These are phyloP conservation scores for Aphanomyces euteiches DNA, from an alignment of 352 stramenopile genomes.

Conservation along the genomic window DNA sequence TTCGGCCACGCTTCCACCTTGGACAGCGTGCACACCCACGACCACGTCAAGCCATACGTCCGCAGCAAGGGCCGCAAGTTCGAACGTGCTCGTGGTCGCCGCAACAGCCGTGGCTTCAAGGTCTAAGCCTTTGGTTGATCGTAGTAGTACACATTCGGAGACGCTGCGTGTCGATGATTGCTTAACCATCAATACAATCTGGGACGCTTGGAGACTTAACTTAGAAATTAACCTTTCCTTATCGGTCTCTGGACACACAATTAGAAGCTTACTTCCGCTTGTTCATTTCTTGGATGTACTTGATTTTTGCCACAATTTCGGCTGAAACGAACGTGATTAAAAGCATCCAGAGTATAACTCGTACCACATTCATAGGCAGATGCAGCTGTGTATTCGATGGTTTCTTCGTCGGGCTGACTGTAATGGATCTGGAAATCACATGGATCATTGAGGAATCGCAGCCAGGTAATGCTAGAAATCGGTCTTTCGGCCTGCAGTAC, in stretches of 20 bases:
- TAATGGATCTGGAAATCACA: conserved; percentile 88
- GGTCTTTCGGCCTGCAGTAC: conserved; percentile 63
- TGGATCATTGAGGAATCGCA: conserved; percentile 80
- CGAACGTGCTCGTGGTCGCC: conserved; percentile 98
- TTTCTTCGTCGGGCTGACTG: conserved; percentile 83
- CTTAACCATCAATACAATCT: conserved; percentile 26
- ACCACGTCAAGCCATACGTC: conserved; percentile 98
- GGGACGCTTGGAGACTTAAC: conserved; percentile 27
- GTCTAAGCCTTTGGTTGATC: conserved; percentile 85
- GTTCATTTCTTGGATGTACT: conserved; percentile 63
- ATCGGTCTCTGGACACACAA: not conserved
- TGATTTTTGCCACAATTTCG: conserved; percentile 87
- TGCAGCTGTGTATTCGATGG: conserved; percentile 85
- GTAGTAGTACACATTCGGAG: conserved; percentile 24
- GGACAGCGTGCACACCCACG: conserved; percentile 97
- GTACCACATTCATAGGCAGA: conserved; percentile 86
- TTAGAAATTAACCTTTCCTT: conserved; percentile 1
- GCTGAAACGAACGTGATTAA: conserved; percentile 37
- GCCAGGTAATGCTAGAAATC: conserved; percentile 82
- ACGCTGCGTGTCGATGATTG: conserved; percentile 14
- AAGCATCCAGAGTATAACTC: conserved; percentile 10
- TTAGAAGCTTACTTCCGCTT: conserved; percentile 19
- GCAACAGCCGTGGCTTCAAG: conserved; percentile 99
- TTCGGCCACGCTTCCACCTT: conserved; percentile 97
- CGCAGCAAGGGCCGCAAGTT: conserved; percentile 99